phyloP scores from a whole-genome alignment of 1,284 basidiomycete species.

The Melampsora larici-populina region DNA sequence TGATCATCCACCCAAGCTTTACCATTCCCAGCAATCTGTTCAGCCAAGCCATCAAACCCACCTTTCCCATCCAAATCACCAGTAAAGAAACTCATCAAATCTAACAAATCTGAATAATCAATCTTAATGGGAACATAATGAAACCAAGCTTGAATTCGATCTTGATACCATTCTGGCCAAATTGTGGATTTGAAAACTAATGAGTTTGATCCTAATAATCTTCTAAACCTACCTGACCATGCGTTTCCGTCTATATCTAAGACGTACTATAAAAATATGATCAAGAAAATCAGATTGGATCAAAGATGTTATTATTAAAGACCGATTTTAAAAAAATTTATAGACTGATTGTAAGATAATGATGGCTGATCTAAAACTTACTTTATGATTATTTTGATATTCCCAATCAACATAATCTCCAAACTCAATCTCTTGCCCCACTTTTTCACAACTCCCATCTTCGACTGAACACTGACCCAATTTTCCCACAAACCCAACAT shows the following conservation, averaged over 20 bases:
- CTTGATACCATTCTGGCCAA: slow-evolving; percentile 57
- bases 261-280: not conserved
- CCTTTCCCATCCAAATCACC: slow-evolving; percentile 55
- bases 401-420: slow-evolving; percentile 44
- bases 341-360: too few relatives aligned
- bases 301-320: too few relatives aligned
- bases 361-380: too few relatives aligned
- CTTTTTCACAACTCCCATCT: slow-evolving; percentile 44
- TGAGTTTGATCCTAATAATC: slow-evolving; percentile 55
- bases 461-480: slow-evolving; percentile 47
- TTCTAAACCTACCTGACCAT: slow-evolving; percentile 52
- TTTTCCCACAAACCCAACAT: slow-evolving; percentile 54
- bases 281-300: too few relatives aligned
- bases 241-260: slow-evolving; percentile 47
- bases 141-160: slow-evolving; percentile 61
- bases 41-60: slow-evolving; percentile 56
- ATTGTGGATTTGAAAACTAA: slow-evolving; percentile 57
- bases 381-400: slow-evolving; percentile 35
- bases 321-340: too few relatives aligned
- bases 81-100: slow-evolving; percentile 58
- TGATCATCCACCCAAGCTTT: slow-evolving; percentile 55
- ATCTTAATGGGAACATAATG: slow-evolving; percentile 64
- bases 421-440: slow-evolving; percentile 44
- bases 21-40: slow-evolving; percentile 55
- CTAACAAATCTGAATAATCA: slow-evolving; percentile 59